A percentile compares a stretch with the other conserved stretches of the same genome.
phyloP scores from a whole-genome alignment of 2,329 filamentous ascomycete genomes.

The Neurospora sp. region DNA sequence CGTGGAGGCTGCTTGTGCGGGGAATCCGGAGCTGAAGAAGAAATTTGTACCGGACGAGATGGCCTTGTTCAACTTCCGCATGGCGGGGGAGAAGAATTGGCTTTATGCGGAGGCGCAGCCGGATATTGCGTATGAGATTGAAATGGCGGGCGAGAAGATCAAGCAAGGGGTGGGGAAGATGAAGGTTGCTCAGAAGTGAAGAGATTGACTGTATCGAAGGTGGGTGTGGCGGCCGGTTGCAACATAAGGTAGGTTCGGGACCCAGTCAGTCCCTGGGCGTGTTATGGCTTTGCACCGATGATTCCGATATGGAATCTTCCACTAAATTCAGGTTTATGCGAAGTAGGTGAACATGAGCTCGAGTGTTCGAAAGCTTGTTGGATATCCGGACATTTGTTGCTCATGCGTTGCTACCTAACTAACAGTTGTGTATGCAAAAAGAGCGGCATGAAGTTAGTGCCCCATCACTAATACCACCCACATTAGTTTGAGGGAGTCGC shows the following conservation, averaged over 20 bases:
- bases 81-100: conserved; percentile 36
- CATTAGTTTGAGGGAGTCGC: neutral
- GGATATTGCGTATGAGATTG: conserved; percentile 37
- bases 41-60: conserved; percentile 29
- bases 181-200: neutral
- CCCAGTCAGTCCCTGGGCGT: neutral
- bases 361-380: neutral
- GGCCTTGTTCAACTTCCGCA: conserved; percentile 30
- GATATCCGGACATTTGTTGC: neutral
- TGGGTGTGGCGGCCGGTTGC: neutral
- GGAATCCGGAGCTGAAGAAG: conserved; percentile 31
- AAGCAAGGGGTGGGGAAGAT: neutral
- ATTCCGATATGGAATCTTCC: neutral
- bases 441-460: neutral
- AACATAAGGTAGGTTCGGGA: neutral
- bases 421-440: neutral
- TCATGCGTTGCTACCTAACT: neutral
- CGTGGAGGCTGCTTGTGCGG: conserved; percentile 53
- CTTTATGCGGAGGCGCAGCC: conserved; percentile 37
- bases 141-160: conserved; percentile 26
- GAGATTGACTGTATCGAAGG: too few species aligned
- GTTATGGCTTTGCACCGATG: neutral
- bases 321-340: neutral
- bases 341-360: neutral
- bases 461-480: neutral